Percentiles rank a stretch among this genome's conserved stretches.
These are phyloP conservation scores for Dothideomycetes sp. DNA, from an alignment of 2,329 filamentous ascomycete genomes.

Conservation along the genomic window DNA sequence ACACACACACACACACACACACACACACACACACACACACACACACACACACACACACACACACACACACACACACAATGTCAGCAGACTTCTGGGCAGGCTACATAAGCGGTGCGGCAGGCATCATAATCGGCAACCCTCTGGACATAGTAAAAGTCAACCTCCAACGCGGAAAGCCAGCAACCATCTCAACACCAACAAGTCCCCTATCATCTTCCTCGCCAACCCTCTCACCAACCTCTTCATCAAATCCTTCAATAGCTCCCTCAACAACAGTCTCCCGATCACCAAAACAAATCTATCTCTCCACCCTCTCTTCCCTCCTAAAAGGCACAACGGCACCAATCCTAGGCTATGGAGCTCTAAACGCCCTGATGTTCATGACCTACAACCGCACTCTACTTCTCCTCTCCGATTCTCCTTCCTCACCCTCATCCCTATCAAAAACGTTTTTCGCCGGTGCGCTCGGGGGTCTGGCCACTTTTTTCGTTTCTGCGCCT, in stretches of 20 bases:
- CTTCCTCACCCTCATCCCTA: conserved; percentile 13
- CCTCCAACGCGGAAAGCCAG: conserved; percentile 54
- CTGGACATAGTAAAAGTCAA: conserved; percentile 62
- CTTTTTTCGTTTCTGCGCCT: conserved; percentile 76
- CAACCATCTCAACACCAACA: conserved; percentile 1
- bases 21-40: background rate
- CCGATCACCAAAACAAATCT: background rate
- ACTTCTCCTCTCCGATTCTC: conserved; percentile 39
- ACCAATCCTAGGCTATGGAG: conserved; percentile 81
- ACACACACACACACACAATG: conserved; percentile 40
- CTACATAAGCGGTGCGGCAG: conserved; percentile 75
- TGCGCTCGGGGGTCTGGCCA: conserved; percentile 71
- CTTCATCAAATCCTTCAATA: background rate
- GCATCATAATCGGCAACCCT: conserved; percentile 83
- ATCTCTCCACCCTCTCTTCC: conserved; percentile 17
- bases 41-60: background rate
- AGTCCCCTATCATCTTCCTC: background rate
- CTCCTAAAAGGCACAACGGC: conserved; percentile 59
- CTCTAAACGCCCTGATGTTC: conserved; percentile 83
- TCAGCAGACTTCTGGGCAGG: conserved; percentile 90
- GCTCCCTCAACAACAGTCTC: background rate
- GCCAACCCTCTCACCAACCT: background rate
- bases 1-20: background rate
- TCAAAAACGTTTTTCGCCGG: conserved; percentile 67
- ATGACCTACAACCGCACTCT: conserved; percentile 84